Base-by-base conservation (phyloP, 2,329 filamentous ascomycete species). In the Diatrype stigma region DNA sequence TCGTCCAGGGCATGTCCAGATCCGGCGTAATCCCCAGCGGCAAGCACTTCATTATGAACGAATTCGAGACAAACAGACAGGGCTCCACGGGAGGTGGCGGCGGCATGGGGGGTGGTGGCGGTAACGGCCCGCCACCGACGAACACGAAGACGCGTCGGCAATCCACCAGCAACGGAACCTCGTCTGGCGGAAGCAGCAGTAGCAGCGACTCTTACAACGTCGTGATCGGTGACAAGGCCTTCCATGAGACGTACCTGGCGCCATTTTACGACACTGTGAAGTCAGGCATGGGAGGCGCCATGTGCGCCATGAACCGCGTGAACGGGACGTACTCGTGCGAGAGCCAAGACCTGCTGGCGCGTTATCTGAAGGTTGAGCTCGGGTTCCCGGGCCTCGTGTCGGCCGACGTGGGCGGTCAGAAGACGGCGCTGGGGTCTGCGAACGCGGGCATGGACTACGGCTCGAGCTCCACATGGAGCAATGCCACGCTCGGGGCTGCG, bases 301-400 rank as follows among this genome's bases (percentile, higher is more conserved):
- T 64, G 62, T 64, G 60, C 51, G 57, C 50, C 45, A 60, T 60
- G 58, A 62, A 60, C 50, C 48, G 48, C 8, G 55, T 64, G 44
- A 63, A 63, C 45, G 54, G 53, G 10, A 59, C 53, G 3, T 50
- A 49, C 12, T 57, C 57, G 1, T 65, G 63, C 51, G 61, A 66
- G 50, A 65, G 55, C 30, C 42, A 59, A 2, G 37, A 58, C 3
- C 53, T 63, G 6, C 52, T 63, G 6, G 56, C 52, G 28, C 48
- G 46, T 2, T 51, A 60, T 32, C 53, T 66, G 14, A 67, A 67
- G 46, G 59, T 52, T 1, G 61, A 63, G 37, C 50, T 67, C 21
- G 63, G 63, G 3, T 67, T 65, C 38, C 58, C 57, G 12, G 62
- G 62, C 2, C 14, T 57, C 12, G 60, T 64, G 10, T 46, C 44